Evolutionary conservation across 805 yeast species (phyloP).

Genomic region (Pichia cabralensis): DNA sequence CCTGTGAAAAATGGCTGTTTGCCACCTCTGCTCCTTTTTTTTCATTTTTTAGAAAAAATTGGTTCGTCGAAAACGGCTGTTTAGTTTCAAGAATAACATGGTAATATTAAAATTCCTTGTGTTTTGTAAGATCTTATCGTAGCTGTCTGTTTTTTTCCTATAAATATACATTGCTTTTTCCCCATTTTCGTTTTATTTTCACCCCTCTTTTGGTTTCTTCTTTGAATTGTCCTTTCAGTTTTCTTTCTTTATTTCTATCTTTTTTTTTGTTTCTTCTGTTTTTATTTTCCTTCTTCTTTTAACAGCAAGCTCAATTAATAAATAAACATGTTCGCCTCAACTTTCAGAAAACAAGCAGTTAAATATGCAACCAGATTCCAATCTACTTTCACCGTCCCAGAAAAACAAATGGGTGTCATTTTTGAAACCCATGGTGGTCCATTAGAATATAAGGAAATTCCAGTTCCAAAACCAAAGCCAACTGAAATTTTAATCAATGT

Average conservation of each 20-base stretch:
- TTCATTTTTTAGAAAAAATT: too few species aligned
- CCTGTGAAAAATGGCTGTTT: too few species aligned
- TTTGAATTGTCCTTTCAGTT: too few species aligned
- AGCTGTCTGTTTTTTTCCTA: not conserved
- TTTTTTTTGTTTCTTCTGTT: not conserved
- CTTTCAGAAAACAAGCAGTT: constrained; percentile 12
- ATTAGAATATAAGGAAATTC: constrained; percentile 58
- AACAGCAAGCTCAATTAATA: not conserved
- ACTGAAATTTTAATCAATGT: constrained; percentile 56
- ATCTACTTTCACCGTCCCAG: constrained; percentile 36
- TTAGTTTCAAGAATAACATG: too few species aligned
- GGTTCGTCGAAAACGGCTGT: too few species aligned
- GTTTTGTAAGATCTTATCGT: too few species aligned
- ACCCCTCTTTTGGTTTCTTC: too few species aligned
- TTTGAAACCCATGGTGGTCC: constrained; percentile 59
- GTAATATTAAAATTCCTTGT: too few species aligned
- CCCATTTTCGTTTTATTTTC: not conserved
- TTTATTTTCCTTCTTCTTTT: not conserved
- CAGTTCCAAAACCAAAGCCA: constrained; percentile 59
- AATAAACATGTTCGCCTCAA: constrained; percentile 14
- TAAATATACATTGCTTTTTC: not conserved
- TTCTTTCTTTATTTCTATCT: not conserved
- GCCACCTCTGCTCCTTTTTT: too few species aligned
- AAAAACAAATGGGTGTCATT: constrained; percentile 60
- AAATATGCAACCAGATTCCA: constrained; percentile 18